phyloP scores from a whole-genome alignment of 345 rosid species.

The Luvunga scandens region DNA sequence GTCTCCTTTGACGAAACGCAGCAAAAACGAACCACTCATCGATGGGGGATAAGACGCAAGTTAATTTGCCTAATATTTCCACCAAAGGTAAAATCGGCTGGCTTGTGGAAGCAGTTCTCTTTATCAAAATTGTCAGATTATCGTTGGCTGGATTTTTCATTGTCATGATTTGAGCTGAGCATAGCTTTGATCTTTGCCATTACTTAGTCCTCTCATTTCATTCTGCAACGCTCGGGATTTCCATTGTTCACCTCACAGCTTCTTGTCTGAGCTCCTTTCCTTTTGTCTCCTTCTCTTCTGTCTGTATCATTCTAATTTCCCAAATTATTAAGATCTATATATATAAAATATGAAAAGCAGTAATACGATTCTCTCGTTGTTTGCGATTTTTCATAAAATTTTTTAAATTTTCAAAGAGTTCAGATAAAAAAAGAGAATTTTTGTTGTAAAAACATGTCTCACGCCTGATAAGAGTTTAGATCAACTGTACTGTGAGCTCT shows the following conservation, averaged over 20 bases:
- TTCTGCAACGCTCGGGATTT: constrained; percentile 23
- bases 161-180: constrained; percentile 32
- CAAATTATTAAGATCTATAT: neutral
- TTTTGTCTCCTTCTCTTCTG: no score
- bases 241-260: constrained; percentile 30
- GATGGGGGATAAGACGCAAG: neutral
- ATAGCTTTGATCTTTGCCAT: constrained; percentile 17
- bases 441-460: no score
- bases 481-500: no score
- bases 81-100: neutral
- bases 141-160: constrained; percentile 2
- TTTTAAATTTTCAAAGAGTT: no score
- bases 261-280: constrained; percentile 19
- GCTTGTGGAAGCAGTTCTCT: neutral
- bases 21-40: no score
- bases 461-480: no score
- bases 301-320: no score
- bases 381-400: no score
- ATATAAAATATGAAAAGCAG: neutral
- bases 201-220: constrained; percentile 3
- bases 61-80: neutral
- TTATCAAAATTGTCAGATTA: neutral
- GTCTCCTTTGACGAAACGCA: no score
- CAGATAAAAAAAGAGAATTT: no score
- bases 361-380: no score